Percentiles rank a stretch among this genome's conserved stretches.
Conservation (phyloP, 768 basidiomycete species). For the Dacryopinax spathularia region DNA sequence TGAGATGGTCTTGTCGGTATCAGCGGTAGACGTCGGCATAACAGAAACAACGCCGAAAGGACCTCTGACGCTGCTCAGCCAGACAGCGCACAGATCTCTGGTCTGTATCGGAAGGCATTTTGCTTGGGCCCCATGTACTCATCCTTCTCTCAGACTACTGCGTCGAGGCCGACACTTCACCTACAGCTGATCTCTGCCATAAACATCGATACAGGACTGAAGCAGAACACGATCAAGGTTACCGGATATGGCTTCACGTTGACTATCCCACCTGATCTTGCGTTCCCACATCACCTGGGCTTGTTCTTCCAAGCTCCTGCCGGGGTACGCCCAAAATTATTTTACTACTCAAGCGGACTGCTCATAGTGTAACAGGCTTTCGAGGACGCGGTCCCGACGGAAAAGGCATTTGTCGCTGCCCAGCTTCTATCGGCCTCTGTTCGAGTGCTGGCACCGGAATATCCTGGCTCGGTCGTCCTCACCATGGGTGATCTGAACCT, state of each 20-base stretch:
- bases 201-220: conserved; percentile 46
- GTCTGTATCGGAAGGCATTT: conserved; percentile 30
- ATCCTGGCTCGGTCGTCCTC: conserved; percentile 52
- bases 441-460: conserved; percentile 39
- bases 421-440: conserved; percentile 53
- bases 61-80: conserved; percentile 32
- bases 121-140: background rate
- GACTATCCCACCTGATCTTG: conserved; percentile 45
- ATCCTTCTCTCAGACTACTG: conserved; percentile 6
- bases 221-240: conserved; percentile 62
- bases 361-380: conserved; percentile 44
- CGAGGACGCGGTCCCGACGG: conserved; percentile 82
- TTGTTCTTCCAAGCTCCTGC: conserved; percentile 69
- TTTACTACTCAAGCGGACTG: background rate
- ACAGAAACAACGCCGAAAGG: conserved; percentile 31
- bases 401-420: conserved; percentile 59
- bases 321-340: conserved; percentile 73
- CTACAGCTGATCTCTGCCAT: conserved; percentile 52
- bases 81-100: conserved; percentile 43
- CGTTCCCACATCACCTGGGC: conserved; percentile 47
- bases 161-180: conserved; percentile 41
- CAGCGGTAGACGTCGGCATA: conserved; percentile 46
- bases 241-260: conserved; percentile 50
- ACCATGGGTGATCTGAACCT: conserved; percentile 55
- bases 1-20: conserved; percentile 51